These are phyloP conservation scores for Colletotrichum chlorophyti DNA, from an alignment of 2,329 filamentous ascomycete genomes.

Conservation along the genomic window DNA sequence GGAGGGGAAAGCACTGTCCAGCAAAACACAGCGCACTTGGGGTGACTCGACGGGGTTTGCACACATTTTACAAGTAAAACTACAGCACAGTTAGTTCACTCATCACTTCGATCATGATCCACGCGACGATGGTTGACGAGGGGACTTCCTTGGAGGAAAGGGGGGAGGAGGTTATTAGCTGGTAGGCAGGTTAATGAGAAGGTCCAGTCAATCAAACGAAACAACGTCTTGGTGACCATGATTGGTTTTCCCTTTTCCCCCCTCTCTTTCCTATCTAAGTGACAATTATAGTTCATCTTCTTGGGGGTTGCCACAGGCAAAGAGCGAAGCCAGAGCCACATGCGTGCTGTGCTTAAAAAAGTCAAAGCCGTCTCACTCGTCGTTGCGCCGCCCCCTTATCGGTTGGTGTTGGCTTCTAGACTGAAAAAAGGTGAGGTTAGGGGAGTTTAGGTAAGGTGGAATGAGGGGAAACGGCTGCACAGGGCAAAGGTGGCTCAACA, in stretches of 20 bases:
- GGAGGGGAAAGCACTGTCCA: conserved; percentile 7
- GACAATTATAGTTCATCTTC: too few relatives aligned
- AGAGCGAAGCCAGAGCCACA: background rate
- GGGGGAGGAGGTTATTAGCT: too few relatives aligned
- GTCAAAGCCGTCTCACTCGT: too few relatives aligned
- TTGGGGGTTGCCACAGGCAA: too few relatives aligned
- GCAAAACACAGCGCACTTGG: conserved; percentile 17
- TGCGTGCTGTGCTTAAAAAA: too few relatives aligned
- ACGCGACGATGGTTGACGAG: too few relatives aligned
- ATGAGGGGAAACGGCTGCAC: background rate
- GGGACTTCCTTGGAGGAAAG: too few relatives aligned
- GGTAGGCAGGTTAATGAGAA: too few relatives aligned
- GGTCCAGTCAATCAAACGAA: conserved; percentile 1
- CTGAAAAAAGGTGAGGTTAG: background rate
- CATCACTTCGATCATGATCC: too few relatives aligned
- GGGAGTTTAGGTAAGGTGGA: too few relatives aligned
- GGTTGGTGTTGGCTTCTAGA: background rate
- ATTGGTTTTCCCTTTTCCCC: background rate
- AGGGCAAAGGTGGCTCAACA: background rate
- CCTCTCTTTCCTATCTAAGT: background rate
- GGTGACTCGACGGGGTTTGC: background rate
- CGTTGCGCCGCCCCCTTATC: background rate
- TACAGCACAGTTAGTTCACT: too few relatives aligned
- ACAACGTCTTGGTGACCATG: background rate
- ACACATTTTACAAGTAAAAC: background rate